phyloP scores from a whole-genome alignment of 2,329 filamentous ascomycete species.

The Tolypocladium endophyticum region DNA sequence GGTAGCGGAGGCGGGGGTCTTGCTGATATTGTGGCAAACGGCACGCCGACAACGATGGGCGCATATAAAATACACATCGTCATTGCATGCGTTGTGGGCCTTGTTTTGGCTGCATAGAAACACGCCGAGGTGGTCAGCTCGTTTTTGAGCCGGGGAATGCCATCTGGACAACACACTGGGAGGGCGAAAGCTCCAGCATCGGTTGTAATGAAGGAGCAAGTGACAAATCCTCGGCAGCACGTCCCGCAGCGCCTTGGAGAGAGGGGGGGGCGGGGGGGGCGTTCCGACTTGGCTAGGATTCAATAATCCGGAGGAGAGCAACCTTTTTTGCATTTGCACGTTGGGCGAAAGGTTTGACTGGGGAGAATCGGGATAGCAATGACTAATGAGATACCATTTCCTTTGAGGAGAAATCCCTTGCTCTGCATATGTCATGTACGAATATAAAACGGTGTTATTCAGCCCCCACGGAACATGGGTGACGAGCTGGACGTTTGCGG shows the following conservation, averaged over 20 bases:
- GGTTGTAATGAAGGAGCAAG: background rate
- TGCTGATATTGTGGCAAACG: slow-evolving; percentile 6
- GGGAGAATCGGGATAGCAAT: background rate
- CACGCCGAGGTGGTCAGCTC: background rate
- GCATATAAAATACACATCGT: background rate
- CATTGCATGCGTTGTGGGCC: background rate
- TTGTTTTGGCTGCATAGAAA: background rate
- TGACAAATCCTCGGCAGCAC: background rate
- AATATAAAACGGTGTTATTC: background rate
- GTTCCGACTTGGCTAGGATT: background rate
- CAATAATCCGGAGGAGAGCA: background rate
- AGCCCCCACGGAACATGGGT: background rate
- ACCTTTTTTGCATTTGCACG: background rate
- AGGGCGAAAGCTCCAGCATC: background rate
- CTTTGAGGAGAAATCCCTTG: background rate
- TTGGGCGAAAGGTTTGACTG: background rate
- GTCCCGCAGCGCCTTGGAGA: background rate
- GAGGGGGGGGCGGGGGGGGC: too few relatives aligned
- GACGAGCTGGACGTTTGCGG: background rate
- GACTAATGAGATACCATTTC: background rate
- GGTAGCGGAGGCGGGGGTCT: slow-evolving; percentile 12
- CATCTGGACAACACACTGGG: background rate
- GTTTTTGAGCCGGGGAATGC: background rate
- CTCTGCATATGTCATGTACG: background rate
- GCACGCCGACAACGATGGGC: background rate